Percentiles rank a stretch among this genome's conserved stretches.
phyloP scores from a whole-genome alignment of 768 basidiomycete species.

The Lactifluus pinguis region DNA sequence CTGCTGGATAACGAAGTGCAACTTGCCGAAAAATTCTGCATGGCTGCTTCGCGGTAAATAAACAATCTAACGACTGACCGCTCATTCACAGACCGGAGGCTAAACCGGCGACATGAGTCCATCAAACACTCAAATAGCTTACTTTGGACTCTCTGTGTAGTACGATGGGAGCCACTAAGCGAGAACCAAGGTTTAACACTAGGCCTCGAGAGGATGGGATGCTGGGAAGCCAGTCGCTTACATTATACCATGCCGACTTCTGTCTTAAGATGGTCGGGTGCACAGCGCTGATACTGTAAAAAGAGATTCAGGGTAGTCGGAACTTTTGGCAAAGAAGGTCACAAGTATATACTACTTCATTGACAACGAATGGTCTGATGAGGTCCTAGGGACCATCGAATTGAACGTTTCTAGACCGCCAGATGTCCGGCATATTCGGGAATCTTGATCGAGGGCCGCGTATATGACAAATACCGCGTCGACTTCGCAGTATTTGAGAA shows the following conservation, averaged over 20 bases:
- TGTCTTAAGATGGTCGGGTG: not conserved
- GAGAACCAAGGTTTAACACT: not conserved
- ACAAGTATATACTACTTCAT: not conserved
- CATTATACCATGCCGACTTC: not conserved
- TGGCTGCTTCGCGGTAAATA: not conserved
- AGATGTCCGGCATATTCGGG: not conserved
- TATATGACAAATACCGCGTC: not conserved
- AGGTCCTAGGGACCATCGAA: not conserved
- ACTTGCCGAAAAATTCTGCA: not conserved
- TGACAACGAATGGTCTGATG: not conserved
- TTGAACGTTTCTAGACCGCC: constrained; percentile 1
- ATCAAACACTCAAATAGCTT: not conserved
- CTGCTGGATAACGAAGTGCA: not conserved
- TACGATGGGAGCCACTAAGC: not conserved
- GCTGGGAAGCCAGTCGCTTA: constrained; percentile 4
- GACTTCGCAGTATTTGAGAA: not conserved
- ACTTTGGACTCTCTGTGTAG: not conserved
- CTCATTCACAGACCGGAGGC: not conserved
- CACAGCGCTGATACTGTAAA: not conserved
- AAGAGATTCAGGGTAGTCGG: not conserved
- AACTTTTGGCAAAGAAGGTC: not conserved
- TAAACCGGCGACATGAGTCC: not conserved
- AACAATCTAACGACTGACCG: not conserved
- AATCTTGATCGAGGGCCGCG: constrained; percentile 2
- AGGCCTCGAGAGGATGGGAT: not conserved